phyloP scores from a whole-genome alignment of 139 green algal genomes.

The Chlamydomonas urium region DNA sequence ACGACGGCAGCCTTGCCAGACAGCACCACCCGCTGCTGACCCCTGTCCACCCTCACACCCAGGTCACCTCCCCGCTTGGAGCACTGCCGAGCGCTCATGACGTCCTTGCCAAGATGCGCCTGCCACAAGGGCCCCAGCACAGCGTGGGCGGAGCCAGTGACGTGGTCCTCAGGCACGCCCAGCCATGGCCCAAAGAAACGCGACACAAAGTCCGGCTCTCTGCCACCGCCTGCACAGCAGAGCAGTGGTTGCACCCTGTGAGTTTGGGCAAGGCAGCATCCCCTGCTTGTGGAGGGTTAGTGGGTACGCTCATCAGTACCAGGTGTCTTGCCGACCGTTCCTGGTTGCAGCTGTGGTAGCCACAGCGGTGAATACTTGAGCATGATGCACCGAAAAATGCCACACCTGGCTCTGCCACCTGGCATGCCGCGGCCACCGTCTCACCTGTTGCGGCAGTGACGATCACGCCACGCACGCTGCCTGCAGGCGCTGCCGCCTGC shows the following conservation, averaged over 20 bases:
- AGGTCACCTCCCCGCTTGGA: neutral
- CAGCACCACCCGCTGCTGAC: neutral
- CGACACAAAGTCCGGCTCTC: conserved; percentile 33
- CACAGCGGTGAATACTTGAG: too few species aligned
- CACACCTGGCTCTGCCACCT: too few species aligned
- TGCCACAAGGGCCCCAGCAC: conserved; percentile 59
- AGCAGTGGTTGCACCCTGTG: too few species aligned
- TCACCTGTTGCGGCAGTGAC: conserved; percentile 24
- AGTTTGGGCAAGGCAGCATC: too few species aligned
- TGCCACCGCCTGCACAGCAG: too few species aligned
- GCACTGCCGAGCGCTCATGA: neutral
- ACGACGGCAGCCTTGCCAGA: neutral
- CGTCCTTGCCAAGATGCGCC: neutral
- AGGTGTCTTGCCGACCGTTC: too few species aligned
- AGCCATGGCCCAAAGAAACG: conserved; percentile 83
- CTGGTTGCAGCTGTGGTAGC: too few species aligned
- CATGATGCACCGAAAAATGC: too few species aligned
- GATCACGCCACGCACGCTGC: conserved; percentile 35
- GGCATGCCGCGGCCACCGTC: too few species aligned
- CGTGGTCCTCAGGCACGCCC: conserved; percentile 79
- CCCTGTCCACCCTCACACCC: neutral
- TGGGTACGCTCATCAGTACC: too few species aligned
- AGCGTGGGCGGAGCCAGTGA: conserved; percentile 70
- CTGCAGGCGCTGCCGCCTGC: neutral
- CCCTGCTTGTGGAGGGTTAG: too few species aligned